phyloP scores from a whole-genome alignment of 208 protist species.

The Vickermania ingenoplastis region DNA sequence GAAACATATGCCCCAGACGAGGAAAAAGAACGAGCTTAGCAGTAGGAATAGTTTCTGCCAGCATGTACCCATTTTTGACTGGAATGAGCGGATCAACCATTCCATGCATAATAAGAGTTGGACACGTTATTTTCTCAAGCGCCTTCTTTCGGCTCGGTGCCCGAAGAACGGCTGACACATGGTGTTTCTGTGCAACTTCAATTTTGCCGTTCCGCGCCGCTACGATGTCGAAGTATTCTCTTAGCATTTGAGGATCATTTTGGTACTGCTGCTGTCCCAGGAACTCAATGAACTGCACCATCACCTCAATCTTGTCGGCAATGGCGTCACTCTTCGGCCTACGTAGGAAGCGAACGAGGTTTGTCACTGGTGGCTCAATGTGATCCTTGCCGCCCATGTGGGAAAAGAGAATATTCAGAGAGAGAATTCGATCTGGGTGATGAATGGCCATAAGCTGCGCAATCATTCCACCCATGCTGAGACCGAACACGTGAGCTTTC shows the following conservation, averaged over 20 bases:
- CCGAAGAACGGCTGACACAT: slow-evolving; percentile 49
- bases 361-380: slow-evolving; percentile 20
- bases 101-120: slow-evolving; percentile 62
- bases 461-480: slow-evolving; percentile 79
- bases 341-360: slow-evolving; percentile 26
- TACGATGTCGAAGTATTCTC: slow-evolving; percentile 15
- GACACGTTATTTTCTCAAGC: slow-evolving; percentile 28
- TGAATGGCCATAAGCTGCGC: slow-evolving; percentile 57
- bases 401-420: slow-evolving; percentile 50
- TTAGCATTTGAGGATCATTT: slow-evolving; percentile 9
- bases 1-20: slow-evolving; percentile 48
- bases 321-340: slow-evolving; percentile 27
- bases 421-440: slow-evolving; percentile 39
- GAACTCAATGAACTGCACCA: slow-evolving; percentile 27
- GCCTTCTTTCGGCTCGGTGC: slow-evolving; percentile 26
- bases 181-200: slow-evolving; percentile 26
- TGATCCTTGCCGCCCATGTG: slow-evolving; percentile 29
- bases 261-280: slow-evolving; percentile 28
- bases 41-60: slow-evolving; percentile 31
- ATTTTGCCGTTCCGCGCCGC: slow-evolving; percentile 22
- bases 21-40: slow-evolving; percentile 68
- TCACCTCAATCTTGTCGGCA: slow-evolving; percentile 34
- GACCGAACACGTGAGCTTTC: slow-evolving; percentile 54
- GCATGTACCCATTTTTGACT: slow-evolving; percentile 38
- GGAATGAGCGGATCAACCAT: slow-evolving; percentile 50